Base-by-base conservation (phyloP, 2,329 filamentous ascomycete genomes). In the Xylariaceae sp. region DNA sequence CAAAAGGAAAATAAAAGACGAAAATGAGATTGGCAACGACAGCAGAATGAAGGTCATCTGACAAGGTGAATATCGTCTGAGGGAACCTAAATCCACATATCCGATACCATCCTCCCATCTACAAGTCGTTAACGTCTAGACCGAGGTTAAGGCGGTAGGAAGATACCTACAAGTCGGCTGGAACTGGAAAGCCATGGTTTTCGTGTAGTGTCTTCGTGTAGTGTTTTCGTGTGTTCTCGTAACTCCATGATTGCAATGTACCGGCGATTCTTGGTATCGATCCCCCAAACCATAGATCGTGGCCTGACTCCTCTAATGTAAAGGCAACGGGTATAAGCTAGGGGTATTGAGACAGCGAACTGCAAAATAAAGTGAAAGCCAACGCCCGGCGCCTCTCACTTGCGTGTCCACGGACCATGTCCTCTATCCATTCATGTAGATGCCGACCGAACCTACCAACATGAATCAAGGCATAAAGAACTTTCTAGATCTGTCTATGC, bases 381-480 rank as follows among this genome's bases (percentile, higher is more conserved):
- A 54, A 57, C 34, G 39, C 51, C 46, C 31, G 12, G 35, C 49
- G 39, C 51, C 51, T 12, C 26, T 19, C 39, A 32, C 32, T 35
- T 47, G 37, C 11, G 9, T 40, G 30, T 29, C 41, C 26, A 29
- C 30, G n/a, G 41, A 11, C 41, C 43, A 26, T 56, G 40, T 42
- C 42, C 31, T 55, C 39, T 50, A 49, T 47, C 51, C 48, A 53
- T 52, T 46, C 48, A 8, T 43, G 41, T 32, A 49, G 54, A 53
- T 52, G 32, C 46, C 31, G 32, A 30, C 39, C 11, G n/a, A 51
- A 45, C 43, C 37, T 49, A 47, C 40, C 5, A 46, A 53, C n/a
- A 54, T 39, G 46, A 35, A 42, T 48, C 29, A 53, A 53, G 35
- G 47, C 42, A 43, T 50, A 7, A 46, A 48, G 41, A 50, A 34